These are phyloP conservation scores for Capronia epimyces DNA, from an alignment of 2,329 filamentous ascomycete species.

Conservation along the genomic window DNA sequence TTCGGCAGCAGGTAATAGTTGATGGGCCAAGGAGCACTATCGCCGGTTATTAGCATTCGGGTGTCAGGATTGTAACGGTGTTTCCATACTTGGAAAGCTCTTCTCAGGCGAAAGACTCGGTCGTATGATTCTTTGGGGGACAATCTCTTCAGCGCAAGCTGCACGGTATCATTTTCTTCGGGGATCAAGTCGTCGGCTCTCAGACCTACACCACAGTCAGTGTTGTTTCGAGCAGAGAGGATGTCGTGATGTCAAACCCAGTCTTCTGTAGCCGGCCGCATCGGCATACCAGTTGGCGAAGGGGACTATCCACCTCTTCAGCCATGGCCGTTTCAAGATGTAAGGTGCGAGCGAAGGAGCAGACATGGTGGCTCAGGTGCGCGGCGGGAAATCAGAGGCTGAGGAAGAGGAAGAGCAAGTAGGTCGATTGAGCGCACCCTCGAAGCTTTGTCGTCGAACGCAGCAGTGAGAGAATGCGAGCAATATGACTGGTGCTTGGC, in stretches of 20 bases:
- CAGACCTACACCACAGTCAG: conserved; percentile 28
- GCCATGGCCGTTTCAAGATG: conserved; percentile 79
- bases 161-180: conserved; percentile 83
- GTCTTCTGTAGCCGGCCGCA: conserved; percentile 84
- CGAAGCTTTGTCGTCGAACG: neutral
- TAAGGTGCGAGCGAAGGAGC: conserved; percentile 67
- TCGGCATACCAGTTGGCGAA: conserved; percentile 83
- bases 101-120: conserved; percentile 92
- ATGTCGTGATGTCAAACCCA: conserved; percentile 70
- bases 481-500: conserved; percentile 1
- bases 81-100: conserved; percentile 73
- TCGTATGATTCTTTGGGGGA: conserved; percentile 88
- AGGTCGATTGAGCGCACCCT: neutral
- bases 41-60: conserved; percentile 1
- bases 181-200: conserved; percentile 93
- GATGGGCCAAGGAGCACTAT: conserved; percentile 62
- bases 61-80: neutral
- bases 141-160: conserved; percentile 84
- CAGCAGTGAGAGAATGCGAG: neutral
- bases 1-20: conserved; percentile 58
- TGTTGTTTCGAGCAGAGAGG: neutral
- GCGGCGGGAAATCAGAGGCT: neutral
- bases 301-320: conserved; percentile 71
- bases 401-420: neutral
- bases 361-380: conserved; percentile 54